Conservation (phyloP, 2,329 filamentous ascomycete genomes). For the Aspergillus neoniger region DNA sequence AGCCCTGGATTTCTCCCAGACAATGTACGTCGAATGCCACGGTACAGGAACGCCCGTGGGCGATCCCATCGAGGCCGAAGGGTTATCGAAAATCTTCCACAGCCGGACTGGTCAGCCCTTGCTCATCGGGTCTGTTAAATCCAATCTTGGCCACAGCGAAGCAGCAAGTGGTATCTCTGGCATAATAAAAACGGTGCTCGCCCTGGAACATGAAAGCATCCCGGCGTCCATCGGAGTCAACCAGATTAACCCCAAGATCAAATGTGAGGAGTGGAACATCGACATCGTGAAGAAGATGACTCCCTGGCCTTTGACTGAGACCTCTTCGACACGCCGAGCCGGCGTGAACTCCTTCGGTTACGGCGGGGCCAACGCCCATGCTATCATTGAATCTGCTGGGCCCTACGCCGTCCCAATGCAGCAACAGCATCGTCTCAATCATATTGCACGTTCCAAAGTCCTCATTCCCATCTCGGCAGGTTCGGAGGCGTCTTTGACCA, state of each 20-base stretch:
- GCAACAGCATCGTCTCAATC: no score
- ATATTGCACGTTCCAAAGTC: no score
- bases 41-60: constrained; percentile 14
- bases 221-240: not conserved
- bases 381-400: not conserved
- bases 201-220: constrained; percentile 2
- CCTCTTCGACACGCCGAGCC: not conserved
- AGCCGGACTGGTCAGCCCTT: not conserved
- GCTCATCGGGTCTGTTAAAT: constrained; percentile 10
- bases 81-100: no score
- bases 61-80: constrained; percentile 7
- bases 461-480: no score
- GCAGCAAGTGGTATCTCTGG: constrained; percentile 9
- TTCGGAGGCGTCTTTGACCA: no score
- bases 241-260: no score
- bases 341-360: constrained; percentile 11
- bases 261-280: no score
- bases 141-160: constrained; percentile 11
- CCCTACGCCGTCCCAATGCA: no score
- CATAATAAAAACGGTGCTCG: constrained; percentile 7
- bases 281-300: no score
- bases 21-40: constrained; percentile 15
- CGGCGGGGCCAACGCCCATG: constrained; percentile 7
- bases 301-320: no score
- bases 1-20: not conserved